phyloP scores from a whole-genome alignment of 2,329 filamentous ascomycete genomes.

The Stemphylium lycopersici region DNA sequence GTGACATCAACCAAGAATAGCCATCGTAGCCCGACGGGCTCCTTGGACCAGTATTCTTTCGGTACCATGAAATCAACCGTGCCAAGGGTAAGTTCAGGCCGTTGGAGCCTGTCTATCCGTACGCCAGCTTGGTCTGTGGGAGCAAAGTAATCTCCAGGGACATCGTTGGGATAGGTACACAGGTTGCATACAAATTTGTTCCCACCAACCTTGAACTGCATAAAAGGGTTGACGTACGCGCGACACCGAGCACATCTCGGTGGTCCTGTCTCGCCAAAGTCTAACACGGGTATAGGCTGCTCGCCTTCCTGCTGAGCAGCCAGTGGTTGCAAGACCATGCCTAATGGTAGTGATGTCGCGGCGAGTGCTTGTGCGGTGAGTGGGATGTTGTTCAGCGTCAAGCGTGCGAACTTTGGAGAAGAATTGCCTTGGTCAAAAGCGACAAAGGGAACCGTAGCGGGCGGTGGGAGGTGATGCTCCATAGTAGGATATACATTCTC shows the following conservation, averaged over 20 bases:
- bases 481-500: slow-evolving; percentile 92
- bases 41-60: slow-evolving; percentile 98
- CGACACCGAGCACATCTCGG: slow-evolving; percentile 91
- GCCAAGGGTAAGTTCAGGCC: slow-evolving; percentile 86
- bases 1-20: slow-evolving; percentile 94
- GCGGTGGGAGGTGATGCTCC: slow-evolving; percentile 89
- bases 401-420: slow-evolving; percentile 88
- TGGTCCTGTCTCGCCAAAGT: slow-evolving; percentile 90
- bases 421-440: slow-evolving; percentile 97
- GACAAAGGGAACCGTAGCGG: slow-evolving; percentile 85
- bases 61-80: slow-evolving; percentile 97
- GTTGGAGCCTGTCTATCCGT: slow-evolving; percentile 83
- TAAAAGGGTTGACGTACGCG: slow-evolving; percentile 98
- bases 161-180: slow-evolving; percentile 96
- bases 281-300: slow-evolving; percentile 84
- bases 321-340: slow-evolving; percentile 86
- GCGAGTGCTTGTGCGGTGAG: slow-evolving; percentile 78
- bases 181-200: slow-evolving; percentile 99
- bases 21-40: slow-evolving; percentile 85
- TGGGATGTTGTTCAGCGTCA: slow-evolving; percentile 94
- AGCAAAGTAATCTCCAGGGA: slow-evolving; percentile 88
- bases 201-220: slow-evolving; percentile 92
- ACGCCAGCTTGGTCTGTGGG: slow-evolving; percentile 86
- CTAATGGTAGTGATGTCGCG: slow-evolving; percentile 82
- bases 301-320: slow-evolving; percentile 85